Percentiles rank a stretch among this genome's conserved stretches.
Conservation (phyloP, 257 asterid species). For the Avicennia marina region DNA sequence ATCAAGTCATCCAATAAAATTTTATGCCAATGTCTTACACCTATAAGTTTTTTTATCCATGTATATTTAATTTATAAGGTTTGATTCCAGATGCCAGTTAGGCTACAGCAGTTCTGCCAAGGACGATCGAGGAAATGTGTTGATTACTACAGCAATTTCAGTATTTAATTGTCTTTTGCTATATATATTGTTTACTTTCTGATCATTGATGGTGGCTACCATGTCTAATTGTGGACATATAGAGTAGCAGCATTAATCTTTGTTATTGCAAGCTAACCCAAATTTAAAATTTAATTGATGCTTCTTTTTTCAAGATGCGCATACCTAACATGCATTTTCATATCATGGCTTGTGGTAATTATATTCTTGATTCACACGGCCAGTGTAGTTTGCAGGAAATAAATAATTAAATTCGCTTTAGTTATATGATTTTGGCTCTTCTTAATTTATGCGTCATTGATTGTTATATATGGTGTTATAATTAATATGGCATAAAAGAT, state of each 20-base stretch:
- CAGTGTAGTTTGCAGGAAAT: background rate
- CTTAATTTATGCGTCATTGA: no score
- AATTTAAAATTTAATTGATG: background rate
- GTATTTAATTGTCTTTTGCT: slow-evolving; percentile 13
- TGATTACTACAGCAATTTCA: slow-evolving; percentile 2
- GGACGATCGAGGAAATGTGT: background rate
- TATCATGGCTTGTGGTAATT: background rate
- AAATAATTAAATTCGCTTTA: background rate
- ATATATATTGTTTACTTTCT: slow-evolving; percentile 18
- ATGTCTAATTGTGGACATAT: slow-evolving; percentile 19
- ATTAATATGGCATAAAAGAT: no score
- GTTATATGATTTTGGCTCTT: background rate
- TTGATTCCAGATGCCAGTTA: slow-evolving; percentile 34
- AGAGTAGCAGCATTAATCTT: slow-evolving; percentile 14
- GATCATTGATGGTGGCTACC: slow-evolving; percentile 26
- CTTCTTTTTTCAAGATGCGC: slow-evolving; percentile 1
- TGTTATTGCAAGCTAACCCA: slow-evolving; percentile 17
- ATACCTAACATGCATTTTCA: background rate
- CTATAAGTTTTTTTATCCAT: background rate
- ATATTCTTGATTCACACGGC: background rate
- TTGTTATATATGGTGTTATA: no score
- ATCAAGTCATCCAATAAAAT: slow-evolving; percentile 4
- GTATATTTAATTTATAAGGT: slow-evolving; percentile 1
- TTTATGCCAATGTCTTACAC: background rate
- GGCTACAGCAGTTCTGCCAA: slow-evolving; percentile 26